These are phyloP conservation scores for Heliamphora exappendiculata DNA, from an alignment of 148 eudicot genomes.

Conservation along the genomic window DNA sequence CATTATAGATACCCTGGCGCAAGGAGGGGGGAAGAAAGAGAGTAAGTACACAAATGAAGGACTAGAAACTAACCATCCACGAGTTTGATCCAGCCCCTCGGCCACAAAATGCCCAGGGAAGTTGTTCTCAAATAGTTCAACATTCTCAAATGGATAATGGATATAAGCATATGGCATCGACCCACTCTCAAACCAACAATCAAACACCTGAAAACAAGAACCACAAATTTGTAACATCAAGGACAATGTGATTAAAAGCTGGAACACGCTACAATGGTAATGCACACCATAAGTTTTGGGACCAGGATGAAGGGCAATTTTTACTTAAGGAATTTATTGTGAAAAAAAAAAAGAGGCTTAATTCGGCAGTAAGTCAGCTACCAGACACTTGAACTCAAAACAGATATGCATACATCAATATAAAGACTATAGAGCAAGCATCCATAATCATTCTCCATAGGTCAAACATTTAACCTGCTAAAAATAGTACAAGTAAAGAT, in stretches of 20 bases:
- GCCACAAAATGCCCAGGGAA: slow-evolving; percentile 99
- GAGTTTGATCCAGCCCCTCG: slow-evolving; percentile 98
- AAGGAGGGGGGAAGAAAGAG: neutral
- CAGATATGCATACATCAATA: too few species aligned
- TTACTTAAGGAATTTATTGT: too few species aligned
- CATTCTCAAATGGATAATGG: slow-evolving; percentile 94
- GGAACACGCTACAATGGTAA: neutral
- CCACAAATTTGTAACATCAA: neutral
- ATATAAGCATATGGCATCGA: slow-evolving; percentile 98
- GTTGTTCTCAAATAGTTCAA: slow-evolving; percentile 68
- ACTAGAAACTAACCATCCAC: slow-evolving; percentile 68
- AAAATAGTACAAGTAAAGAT: too few species aligned
- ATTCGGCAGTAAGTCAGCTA: too few species aligned
- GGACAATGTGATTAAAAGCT: neutral
- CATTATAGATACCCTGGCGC: neutral
- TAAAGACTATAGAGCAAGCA: too few species aligned
- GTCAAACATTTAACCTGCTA: too few species aligned
- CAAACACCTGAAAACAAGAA: slow-evolving; percentile 60
- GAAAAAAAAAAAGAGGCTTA: too few species aligned
- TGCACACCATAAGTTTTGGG: neutral
- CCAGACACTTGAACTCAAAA: too few species aligned
- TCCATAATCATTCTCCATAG: too few species aligned
- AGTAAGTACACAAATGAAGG: neutral
- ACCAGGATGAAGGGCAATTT: neutral
- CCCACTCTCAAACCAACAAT: slow-evolving; percentile 99